phyloP scores from a whole-genome alignment of 306 rosid genomes.

The Calophaca sinica region DNA sequence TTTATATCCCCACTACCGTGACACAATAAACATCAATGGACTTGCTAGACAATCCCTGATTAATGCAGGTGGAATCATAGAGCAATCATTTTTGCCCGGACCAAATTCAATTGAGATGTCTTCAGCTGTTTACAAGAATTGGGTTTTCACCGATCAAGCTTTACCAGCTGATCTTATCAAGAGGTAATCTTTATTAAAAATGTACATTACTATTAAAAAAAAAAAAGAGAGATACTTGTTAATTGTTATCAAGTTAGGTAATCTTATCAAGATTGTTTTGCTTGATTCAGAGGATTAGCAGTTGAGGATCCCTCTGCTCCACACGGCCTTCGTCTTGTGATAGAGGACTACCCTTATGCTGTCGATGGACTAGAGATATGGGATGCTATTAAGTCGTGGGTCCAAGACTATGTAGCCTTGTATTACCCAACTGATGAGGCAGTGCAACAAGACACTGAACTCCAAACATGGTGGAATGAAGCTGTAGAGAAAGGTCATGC shows the following conservation, averaged over 20 bases:
- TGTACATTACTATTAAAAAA: too few species aligned
- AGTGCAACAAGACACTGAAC: constrained; percentile 52
- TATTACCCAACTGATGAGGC: constrained; percentile 43
- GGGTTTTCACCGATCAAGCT: constrained; percentile 42
- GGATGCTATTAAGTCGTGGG: constrained; percentile 41
- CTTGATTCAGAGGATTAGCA: constrained; percentile 38
- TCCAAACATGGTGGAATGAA: constrained; percentile 59
- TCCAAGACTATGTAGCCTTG: constrained; percentile 26
- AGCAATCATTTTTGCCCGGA: constrained; percentile 21
- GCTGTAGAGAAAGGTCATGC: constrained; percentile 33
- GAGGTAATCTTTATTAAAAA: constrained; percentile 6
- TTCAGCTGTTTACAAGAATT: constrained; percentile 22
- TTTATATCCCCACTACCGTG: constrained; percentile 29
- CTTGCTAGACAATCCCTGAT: background rate
- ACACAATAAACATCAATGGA: constrained; percentile 30
- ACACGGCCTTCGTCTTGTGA: constrained; percentile 26
- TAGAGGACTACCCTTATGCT: constrained; percentile 44
- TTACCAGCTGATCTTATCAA: constrained; percentile 37
- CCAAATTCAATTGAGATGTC: constrained; percentile 9
- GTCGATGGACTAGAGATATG: constrained; percentile 42
- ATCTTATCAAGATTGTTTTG: too few species aligned
- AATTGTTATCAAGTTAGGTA: too few species aligned
- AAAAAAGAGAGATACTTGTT: too few species aligned
- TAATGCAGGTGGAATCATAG: constrained; percentile 19
- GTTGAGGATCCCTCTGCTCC: constrained; percentile 35